Evolutionary conservation across 2,329 filamentous ascomycete species (phyloP), one percentile per base, ranked within the genome.

Genomic region (Fusarium tjaetaba): DNA sequence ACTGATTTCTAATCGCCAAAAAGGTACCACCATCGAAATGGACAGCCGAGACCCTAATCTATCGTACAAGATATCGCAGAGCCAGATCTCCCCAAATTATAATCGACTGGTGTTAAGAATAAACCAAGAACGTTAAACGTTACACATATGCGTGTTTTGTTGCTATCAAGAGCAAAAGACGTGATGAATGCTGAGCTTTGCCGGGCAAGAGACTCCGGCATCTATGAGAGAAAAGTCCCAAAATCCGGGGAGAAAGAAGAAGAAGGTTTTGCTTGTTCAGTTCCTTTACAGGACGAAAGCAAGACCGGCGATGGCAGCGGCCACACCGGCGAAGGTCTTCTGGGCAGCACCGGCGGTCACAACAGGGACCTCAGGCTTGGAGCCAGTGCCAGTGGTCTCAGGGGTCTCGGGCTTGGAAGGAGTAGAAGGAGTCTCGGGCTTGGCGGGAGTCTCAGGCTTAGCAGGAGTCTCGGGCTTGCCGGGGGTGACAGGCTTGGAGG

Each of bases 221-320:
- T 41, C 49, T 51, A 39, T 68, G 46, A 56, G 39, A 45, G 39
- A 45, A 45, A 46, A 36, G 42, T 32, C 58, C 59, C 48, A 51
- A 51, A 51, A 61, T 52, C 24, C 42, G 48, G 43, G 41, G 20
- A 55, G 43, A 52, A 59, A 59, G 24, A 58, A 46, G 32, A 36
- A 45, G 51, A 69, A 46, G 30, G 15, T 10, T 34, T 32, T 32
- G n/a, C 30, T 5, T n/a, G 8, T n/a, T 28, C n/a, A 16, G 6
- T 24, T 55, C 58, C 51, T 63, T 76, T 79, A 80, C 70, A 80
- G 67, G 52, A 78, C 43, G 62, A 80, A 75, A 58, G 71, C 68
- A 49, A 77, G 45, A 67, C 73, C 77, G 39, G 78, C 75, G 24
- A 80, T 48, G 56, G 77, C 60, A 24, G 70, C 68, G 14, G 76